These are phyloP conservation scores for Evernia prunastri DNA, from an alignment of 495 filamentous ascomycete genomes.

Conservation along the genomic window DNA sequence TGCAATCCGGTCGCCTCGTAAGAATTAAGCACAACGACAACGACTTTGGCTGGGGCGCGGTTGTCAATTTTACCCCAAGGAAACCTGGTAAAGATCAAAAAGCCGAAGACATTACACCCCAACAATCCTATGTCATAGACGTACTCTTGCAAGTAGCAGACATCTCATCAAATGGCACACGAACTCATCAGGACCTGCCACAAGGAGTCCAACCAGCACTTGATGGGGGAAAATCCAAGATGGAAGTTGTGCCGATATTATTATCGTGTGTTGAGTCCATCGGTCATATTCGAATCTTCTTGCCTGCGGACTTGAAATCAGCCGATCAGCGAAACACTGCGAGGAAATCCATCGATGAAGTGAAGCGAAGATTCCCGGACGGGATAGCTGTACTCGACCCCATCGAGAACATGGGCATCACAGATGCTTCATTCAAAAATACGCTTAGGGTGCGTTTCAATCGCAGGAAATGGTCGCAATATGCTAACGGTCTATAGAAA, in stretches of 20 bases:
- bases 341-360: conserved; percentile 64
- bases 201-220: conserved; percentile 54
- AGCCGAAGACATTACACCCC: conserved; percentile 56
- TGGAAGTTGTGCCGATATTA: conserved; percentile 80
- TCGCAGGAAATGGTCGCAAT: not conserved
- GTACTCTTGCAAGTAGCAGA: conserved; percentile 68
- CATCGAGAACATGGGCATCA: conserved; percentile 90
- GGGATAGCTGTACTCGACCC: conserved; percentile 84
- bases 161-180: conserved; percentile 47
- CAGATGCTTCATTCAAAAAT: conserved; percentile 86
- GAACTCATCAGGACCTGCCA: conserved; percentile 55
- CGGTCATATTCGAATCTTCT: conserved; percentile 67
- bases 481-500: conserved; percentile 48
- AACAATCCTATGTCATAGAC: conserved; percentile 74
- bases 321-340: conserved; percentile 56
- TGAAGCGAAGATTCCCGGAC: conserved; percentile 82
- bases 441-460: conserved; percentile 60
- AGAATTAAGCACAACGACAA: conserved; percentile 67
- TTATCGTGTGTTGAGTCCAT: conserved; percentile 77
- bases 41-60: conserved; percentile 90
- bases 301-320: conserved; percentile 65
- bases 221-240: conserved; percentile 60
- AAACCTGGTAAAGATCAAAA: conserved; percentile 52
- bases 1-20: conserved; percentile 78
- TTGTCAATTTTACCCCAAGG: conserved; percentile 63